Conservation (phyloP, 768 basidiomycete genomes). For the Crepidotus variabilis region DNA sequence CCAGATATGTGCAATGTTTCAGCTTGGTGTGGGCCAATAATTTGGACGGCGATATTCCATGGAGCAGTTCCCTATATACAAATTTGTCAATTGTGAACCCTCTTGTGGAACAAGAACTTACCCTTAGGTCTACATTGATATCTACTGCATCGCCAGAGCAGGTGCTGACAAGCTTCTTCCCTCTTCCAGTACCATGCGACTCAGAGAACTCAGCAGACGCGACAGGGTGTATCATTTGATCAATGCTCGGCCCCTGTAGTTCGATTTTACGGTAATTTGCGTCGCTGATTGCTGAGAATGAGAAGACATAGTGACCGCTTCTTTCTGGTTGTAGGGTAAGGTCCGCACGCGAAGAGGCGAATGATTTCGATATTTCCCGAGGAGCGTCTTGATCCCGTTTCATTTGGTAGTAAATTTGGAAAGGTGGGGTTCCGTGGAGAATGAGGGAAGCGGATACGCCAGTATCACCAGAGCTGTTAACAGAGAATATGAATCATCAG, state of each 20-base stretch:
- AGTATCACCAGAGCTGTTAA: constrained; percentile 79
- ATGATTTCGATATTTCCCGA: constrained; percentile 55
- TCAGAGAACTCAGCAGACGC: constrained; percentile 74
- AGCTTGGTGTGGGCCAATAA: constrained; percentile 69
- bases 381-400: constrained; percentile 67
- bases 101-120: constrained; percentile 27
- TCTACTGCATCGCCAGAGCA: constrained; percentile 77
- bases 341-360: constrained; percentile 72
- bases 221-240: constrained; percentile 86
- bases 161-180: constrained; percentile 59
- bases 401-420: constrained; percentile 75
- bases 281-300: constrained; percentile 77
- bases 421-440: constrained; percentile 86
- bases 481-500: constrained; percentile 2
- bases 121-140: constrained; percentile 78
- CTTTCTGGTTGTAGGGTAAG: constrained; percentile 82
- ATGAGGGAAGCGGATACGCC: constrained; percentile 86
- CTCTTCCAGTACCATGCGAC: constrained; percentile 32
- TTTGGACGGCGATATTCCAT: constrained; percentile 82
- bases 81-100: neutral
- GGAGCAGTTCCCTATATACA: constrained; percentile 75
- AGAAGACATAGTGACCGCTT: constrained; percentile 87
- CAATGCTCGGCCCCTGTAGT: constrained; percentile 72
- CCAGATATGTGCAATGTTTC: constrained; percentile 53
- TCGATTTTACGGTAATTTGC: constrained; percentile 76